Evolutionary conservation across 805 yeast genomes (phyloP), one percentile per base, ranked within the genome.

Genomic region (Suhomyces tanzawaensis): DNA sequence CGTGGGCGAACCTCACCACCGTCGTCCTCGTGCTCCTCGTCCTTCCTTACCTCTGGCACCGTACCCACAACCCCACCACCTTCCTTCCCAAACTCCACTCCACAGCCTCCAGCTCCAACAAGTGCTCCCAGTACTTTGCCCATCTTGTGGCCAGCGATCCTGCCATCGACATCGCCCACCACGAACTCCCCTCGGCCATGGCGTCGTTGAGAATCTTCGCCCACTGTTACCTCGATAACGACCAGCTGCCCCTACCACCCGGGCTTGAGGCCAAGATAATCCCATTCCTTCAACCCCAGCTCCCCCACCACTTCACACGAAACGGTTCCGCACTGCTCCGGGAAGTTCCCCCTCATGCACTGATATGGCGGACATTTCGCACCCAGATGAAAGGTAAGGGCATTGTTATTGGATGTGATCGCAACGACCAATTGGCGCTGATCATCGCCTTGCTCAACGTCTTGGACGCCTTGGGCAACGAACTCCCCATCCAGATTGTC

Each of bases 401-500:
- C 7, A 36, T 44, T 5, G 45, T 41, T 4, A 31, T 44, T 15
- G 48, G 45, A 7, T 23, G 29, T 17, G 24, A 34, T 12, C 13
- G 22, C 11, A 26, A 23, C 4, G 12, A n/a, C 18, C 32, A 37
- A 15, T 16, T 29, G 13, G 18, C 23, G 4, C 13, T 19, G 4
- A 31, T 33, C 32, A 14, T 18, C 15, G 27, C 32, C 22, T 29
- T 45, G 25, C 7, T 45, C 16, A 17, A 19, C 8, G 46, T 42
- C n/a, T 34, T 45, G 7, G 12, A 25, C 13, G 28, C 27, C 15
- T 28, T 45, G 23, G 26, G 26, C 9, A 45, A 37, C 34, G 36
- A 36, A 21, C 24, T 45, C 9, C 49, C 49, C 3, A 30, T 45
- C 9, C 45, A 45, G 29, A 31, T 45, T 4, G 48, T 45, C n/a